phyloP scores from a whole-genome alignment of 2,329 filamentous ascomycete species.

The Laburnicola sp. region DNA sequence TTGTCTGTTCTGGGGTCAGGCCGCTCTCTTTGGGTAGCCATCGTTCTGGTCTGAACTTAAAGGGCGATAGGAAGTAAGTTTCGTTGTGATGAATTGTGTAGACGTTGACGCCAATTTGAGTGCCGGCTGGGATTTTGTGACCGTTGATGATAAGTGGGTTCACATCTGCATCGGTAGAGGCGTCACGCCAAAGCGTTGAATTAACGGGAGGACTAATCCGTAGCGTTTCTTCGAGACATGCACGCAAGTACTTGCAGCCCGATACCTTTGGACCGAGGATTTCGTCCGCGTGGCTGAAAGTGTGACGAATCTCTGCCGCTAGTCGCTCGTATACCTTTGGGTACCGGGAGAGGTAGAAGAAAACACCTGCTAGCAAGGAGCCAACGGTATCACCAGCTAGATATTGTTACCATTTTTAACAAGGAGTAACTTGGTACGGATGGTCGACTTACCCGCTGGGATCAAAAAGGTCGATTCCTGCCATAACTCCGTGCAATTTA shows the following conservation, averaged over 20 bases:
- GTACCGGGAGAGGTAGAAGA: conserved; percentile 46
- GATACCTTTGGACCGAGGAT: conserved; percentile 14
- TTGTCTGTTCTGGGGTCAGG: neutral
- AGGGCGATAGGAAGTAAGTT: neutral
- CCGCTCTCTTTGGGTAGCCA: neutral
- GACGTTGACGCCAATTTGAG: conserved; percentile 18
- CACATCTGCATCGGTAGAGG: no score
- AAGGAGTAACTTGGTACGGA: no score
- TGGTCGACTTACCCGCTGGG: conserved; percentile 10
- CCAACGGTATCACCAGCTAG: conserved; percentile 44
- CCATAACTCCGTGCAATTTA: conserved; percentile 16
- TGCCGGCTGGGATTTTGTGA: conserved; percentile 19
- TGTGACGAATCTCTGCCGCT: conserved; percentile 18
- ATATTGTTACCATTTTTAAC: neutral
- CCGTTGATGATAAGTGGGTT: conserved; percentile 20
- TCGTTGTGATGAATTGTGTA: conserved; percentile 26
- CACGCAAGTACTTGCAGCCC: conserved; percentile 19
- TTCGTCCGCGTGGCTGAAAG: conserved; percentile 4
- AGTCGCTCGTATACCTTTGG: conserved; percentile 22
- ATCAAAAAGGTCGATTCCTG: conserved; percentile 17
- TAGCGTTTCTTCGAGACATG: conserved; percentile 26
- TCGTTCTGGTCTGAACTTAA: neutral
- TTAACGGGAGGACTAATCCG: conserved; percentile 14
- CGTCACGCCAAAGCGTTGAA: conserved; percentile 8
- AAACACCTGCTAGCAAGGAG: conserved; percentile 28